Evolutionary conservation across 192 early-diverging fungal species (phyloP).

Genomic region (Geranomyces michiganensis): DNA sequence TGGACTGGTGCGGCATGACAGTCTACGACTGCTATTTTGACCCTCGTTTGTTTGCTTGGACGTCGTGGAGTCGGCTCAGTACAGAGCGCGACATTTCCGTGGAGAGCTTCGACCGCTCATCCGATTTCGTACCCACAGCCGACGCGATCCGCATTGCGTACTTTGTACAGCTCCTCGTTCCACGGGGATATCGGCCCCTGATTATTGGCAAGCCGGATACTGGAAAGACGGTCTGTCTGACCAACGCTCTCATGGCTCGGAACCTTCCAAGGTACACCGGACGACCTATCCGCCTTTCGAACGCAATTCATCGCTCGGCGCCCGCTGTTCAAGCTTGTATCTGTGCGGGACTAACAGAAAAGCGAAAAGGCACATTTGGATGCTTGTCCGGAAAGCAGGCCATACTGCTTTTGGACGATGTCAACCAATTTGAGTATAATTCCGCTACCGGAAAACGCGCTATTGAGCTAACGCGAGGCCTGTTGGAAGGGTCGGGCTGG

Average conservation of each 20-base stretch:
- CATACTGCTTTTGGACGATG: conserved; percentile 36
- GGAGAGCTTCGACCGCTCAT: background rate
- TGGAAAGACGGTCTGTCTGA: conserved; percentile 33
- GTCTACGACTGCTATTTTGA: conserved; percentile 46
- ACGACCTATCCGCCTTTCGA: conserved; percentile 1
- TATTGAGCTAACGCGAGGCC: conserved; percentile 28
- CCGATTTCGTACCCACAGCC: conserved; percentile 20
- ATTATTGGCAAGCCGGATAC: conserved; percentile 27
- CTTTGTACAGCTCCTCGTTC: conserved; percentile 30
- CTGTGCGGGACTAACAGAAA: conserved; percentile 13
- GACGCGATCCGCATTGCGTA: conserved; percentile 32
- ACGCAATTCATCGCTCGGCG: background rate
- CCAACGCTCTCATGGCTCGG: conserved; percentile 10
- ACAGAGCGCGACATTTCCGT: conserved; percentile 8
- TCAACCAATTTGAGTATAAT: conserved; percentile 3
- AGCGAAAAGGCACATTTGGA: conserved; percentile 34
- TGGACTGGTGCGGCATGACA: background rate
- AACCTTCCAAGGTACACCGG: background rate
- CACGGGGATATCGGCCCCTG: conserved; percentile 8
- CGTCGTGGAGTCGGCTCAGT: conserved; percentile 22
- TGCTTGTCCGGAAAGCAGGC: conserved; percentile 13
- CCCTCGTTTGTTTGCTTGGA: conserved; percentile 36
- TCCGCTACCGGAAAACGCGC: background rate
- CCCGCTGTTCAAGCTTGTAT: conserved; percentile 21
- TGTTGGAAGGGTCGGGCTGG: conserved; percentile 35